Base-by-base conservation (phyloP, 768 basidiomycete genomes). In the Mycena floridula region DNA sequence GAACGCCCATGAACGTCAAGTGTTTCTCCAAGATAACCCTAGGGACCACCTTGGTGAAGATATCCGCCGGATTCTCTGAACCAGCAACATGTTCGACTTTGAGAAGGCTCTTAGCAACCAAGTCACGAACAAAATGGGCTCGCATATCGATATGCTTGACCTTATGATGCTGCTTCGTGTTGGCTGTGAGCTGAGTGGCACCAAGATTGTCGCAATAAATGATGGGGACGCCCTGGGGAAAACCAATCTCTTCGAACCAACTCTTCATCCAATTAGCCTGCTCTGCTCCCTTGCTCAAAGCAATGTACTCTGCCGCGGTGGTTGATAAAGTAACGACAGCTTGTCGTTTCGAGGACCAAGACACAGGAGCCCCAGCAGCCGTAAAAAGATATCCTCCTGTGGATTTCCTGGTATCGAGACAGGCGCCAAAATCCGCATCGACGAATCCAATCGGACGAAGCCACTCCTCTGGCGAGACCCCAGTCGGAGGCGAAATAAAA, bases 361-460 rank as follows among this genome's bases (percentile, higher is more conserved):
- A 49, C 15, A 60, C 53, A 3, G 50, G 24, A 9, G 46, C 48
- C n/a, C 55, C 54, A 24, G 45, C 50, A n/a, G 54, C 23, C 25
- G 49, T 47, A n/a, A 30, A 30, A 9, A 30, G 9, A 30, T 30
- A 30, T 9, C 28, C 28, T 30, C 9, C 9, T 9, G 28, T 30
- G 9, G 28, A 30, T 30, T n/a, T 9, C 9, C n/a, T 9, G 9
- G 28, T 30, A 30, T 30, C 32, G 50, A 55, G 15, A 56, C 42
- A 38, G 54, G 58, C 52, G 4, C 42, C 59, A 48, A 49, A 61
- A 38, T 63, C 57, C 4, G 60, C 55, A 50, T 61, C 58, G 0
- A 28, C 25, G n/a, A 20, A 47, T 7, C 44, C 40, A 30, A 30
- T 30, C 9, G 28, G 28, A 9, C 28, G 9, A n/a, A 30, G n/a